phyloP scores from a whole-genome alignment of 257 asterid species.

The Phtheirospermum japonicum region DNA sequence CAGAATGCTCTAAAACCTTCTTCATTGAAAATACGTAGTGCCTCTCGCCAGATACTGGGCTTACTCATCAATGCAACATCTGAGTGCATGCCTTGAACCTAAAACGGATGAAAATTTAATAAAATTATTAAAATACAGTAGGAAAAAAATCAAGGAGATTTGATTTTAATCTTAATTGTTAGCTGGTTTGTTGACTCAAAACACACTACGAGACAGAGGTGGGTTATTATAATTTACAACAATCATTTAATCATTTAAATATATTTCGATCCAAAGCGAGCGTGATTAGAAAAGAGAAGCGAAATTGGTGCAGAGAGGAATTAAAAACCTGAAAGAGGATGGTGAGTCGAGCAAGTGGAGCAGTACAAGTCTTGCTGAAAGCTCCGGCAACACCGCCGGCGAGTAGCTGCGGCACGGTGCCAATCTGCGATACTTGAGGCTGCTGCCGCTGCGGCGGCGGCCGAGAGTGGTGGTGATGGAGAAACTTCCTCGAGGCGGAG shows the following conservation, averaged over 20 bases:
- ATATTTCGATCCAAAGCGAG: neutral
- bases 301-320: neutral
- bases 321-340: conserved; percentile 64
- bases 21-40: conserved; percentile 57
- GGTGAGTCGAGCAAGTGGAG: conserved; percentile 77
- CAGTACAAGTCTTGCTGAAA: conserved; percentile 77
- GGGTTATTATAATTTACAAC: no score
- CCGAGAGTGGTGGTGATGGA: conserved; percentile 39
- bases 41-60: conserved; percentile 62
- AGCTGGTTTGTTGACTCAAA: no score
- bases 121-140: neutral
- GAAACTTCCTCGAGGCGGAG: conserved; percentile 48
- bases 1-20: conserved; percentile 83
- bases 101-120: neutral
- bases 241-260: no score
- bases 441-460: conserved; percentile 34
- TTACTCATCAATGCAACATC: conserved; percentile 61
- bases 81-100: conserved; percentile 86
- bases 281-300: neutral
- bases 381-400: conserved; percentile 84
- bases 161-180: no score
- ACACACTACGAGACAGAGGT: no score
- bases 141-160: neutral
- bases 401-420: conserved; percentile 68
- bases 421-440: conserved; percentile 54